Evolutionary conservation across 148 eudicot genomes (phyloP), one percentile per base, ranked within the genome.

Genomic region (Nepenthes gracilis): DNA sequence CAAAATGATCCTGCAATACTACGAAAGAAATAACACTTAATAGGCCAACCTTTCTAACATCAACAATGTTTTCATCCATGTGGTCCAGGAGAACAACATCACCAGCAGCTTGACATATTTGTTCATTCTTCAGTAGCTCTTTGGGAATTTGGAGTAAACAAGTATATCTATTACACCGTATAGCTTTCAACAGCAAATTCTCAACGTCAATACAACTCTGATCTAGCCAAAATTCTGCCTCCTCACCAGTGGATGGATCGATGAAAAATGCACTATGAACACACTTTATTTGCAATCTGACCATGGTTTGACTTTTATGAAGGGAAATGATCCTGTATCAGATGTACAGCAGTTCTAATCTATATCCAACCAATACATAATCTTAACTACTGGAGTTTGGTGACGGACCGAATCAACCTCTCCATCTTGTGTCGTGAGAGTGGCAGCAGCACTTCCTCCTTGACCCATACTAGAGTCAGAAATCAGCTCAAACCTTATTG

Each of bases 121-220:
- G 84, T 57, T 80, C 70, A 72, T 85, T 89, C 64, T 84, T 80
- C 47, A 62, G 72, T 59, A 94, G 86, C 59, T 86, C 97, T 75
- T 86, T 94, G 68, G 69, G 81, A 60, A 89, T 84, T 72, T 94
- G 92, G 66, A 94, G 85, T 66, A 94, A 74, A 47, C 99, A 92
- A 52, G 99, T 94, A 72, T 86, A 94, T 71, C 84, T 76, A 60
- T 86, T 86, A 73, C 97, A 86, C 63, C 80, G 76, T 67, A 94
- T 94, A 59, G 92, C 95, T 75, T 82, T 84, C 13, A 89, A 71
- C 35, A 94, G 83, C 76, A 94, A 69, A 67, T 82, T 77, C 84
- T 94, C 99, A 71, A 89, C 85, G 73, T 89, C 97, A 80, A 94
- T 86, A 67, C 86, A 84, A 67, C 85, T 83, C 62, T 79, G 92